A percentile compares a stretch with the other conserved stretches of the same genome.
Evolutionary conservation across 306 rosid species (phyloP).

Genomic region (Amphicarpaea edgeworthii): DNA sequence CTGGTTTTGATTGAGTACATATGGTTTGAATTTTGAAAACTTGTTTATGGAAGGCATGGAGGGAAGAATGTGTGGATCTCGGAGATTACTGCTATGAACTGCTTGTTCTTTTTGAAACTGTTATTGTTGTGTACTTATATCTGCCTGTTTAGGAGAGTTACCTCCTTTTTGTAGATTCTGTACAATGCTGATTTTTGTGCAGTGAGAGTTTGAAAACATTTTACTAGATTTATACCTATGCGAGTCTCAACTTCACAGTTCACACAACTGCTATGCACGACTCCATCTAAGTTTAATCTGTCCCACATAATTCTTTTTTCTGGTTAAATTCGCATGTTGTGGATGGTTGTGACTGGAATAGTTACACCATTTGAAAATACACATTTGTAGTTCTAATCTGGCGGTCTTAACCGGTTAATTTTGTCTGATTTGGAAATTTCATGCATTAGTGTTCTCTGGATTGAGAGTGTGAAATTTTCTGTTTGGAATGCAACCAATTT

Average conservation of each 20-base stretch:
- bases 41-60: no score
- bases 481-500: slow-evolving; percentile 22
- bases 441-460: slow-evolving; percentile 8
- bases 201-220: slow-evolving; percentile 30
- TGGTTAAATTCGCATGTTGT: slow-evolving; percentile 9
- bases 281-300: slow-evolving; percentile 21
- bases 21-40: slow-evolving; percentile 9
- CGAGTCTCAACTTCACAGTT: slow-evolving; percentile 10
- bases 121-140: not conserved
- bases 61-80: slow-evolving; percentile 29
- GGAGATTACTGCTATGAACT: slow-evolving; percentile 12
- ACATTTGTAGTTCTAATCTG: not conserved
- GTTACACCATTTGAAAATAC: slow-evolving; percentile 35
- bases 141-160: slow-evolving; percentile 14
- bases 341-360: slow-evolving; percentile 16
- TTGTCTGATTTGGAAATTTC: slow-evolving; percentile 24
- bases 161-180: not conserved
- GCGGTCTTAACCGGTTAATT: slow-evolving; percentile 8
- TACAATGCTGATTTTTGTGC: not conserved
- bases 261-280: not conserved
- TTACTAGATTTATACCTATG: slow-evolving; percentile 2
- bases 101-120: slow-evolving; percentile 1
- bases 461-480: slow-evolving; percentile 1
- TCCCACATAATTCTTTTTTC: not conserved
- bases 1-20: slow-evolving; percentile 7